Conservation (phyloP, 2,329 filamentous ascomycete species). For the Colletotrichum destructivum region DNA sequence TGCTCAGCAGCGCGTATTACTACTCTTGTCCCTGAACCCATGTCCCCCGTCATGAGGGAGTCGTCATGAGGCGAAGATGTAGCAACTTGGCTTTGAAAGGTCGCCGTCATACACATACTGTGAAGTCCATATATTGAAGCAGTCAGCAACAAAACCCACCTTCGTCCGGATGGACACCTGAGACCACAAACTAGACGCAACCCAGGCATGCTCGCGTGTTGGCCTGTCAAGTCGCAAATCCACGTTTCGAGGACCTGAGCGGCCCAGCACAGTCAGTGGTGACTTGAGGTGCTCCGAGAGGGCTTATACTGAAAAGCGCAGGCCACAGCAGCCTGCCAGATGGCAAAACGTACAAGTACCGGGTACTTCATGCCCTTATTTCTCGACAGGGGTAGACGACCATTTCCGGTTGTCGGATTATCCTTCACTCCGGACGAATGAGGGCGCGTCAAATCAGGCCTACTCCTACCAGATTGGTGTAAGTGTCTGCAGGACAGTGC, state of each 20-base stretch:
- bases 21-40: too few relatives aligned
- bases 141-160: not conserved
- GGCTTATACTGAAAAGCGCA: constrained; percentile 30
- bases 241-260: constrained; percentile 34
- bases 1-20: constrained; percentile 6
- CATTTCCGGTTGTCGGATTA: constrained; percentile 49
- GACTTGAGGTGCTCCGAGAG: not conserved
- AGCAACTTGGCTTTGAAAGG: constrained; percentile 18
- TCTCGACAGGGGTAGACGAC: constrained; percentile 25
- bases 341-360: constrained; percentile 26
- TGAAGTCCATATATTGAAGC: not conserved
- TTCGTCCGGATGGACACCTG: not conserved
- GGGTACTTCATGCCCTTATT: constrained; percentile 19
- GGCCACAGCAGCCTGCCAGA: constrained; percentile 19
- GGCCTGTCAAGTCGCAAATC: constrained; percentile 40
- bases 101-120: constrained; percentile 17
- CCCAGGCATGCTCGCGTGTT: constrained; percentile 39
- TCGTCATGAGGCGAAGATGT: constrained; percentile 20
- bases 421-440: constrained; percentile 50
- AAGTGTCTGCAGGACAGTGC: constrained; percentile 43
- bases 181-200: not conserved
- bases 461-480: constrained; percentile 49
- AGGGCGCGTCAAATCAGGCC: constrained; percentile 31
- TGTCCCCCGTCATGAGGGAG: constrained; percentile 4
- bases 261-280: constrained; percentile 7